These are phyloP conservation scores for Asterochloris sp. DNA, from an alignment of 139 green algal species.

Conservation along the genomic window DNA sequence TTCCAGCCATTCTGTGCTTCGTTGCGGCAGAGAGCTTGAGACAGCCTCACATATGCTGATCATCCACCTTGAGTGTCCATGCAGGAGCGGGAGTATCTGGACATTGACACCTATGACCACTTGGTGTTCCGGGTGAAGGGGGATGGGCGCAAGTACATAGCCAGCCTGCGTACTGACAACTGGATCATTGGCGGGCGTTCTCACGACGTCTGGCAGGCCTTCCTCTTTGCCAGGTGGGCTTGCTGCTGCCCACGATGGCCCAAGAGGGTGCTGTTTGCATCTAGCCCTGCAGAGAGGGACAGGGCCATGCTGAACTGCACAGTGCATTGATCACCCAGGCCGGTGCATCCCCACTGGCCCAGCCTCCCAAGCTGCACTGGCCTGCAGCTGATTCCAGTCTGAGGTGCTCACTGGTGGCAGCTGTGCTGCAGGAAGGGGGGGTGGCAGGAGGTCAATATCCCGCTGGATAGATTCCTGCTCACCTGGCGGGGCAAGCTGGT, in stretches of 20 bases:
- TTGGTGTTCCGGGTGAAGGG: constrained; percentile 44
- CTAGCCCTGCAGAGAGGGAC: background rate
- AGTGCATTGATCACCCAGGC: background rate
- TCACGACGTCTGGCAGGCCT: constrained; percentile 59
- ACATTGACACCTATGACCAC: constrained; percentile 45
- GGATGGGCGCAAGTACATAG: constrained; percentile 58
- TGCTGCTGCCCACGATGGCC: background rate
- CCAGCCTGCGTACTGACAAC: constrained; percentile 52
- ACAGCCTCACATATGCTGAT: too few species aligned
- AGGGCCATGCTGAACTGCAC: background rate
- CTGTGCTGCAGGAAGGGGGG: constrained; percentile 32
- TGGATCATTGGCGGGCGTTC: constrained; percentile 45
- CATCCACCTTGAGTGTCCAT: background rate
- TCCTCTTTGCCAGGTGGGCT: constrained; percentile 47
- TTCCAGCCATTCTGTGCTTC: background rate
- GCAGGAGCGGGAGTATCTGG: constrained; percentile 21
- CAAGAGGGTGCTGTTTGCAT: background rate
- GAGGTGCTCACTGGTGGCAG: too few species aligned
- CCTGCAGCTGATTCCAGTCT: background rate
- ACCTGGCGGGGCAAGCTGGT: constrained; percentile 50
- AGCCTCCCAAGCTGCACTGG: background rate
- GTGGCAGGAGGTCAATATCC: constrained; percentile 49
- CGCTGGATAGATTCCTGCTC: constrained; percentile 46
- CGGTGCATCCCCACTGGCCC: background rate
- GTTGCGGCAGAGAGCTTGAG: background rate